Evolutionary conservation across 2,329 filamentous ascomycete genomes (phyloP), one percentile per base, ranked within the genome.

Genomic region (Xylariaceae sp.): DNA sequence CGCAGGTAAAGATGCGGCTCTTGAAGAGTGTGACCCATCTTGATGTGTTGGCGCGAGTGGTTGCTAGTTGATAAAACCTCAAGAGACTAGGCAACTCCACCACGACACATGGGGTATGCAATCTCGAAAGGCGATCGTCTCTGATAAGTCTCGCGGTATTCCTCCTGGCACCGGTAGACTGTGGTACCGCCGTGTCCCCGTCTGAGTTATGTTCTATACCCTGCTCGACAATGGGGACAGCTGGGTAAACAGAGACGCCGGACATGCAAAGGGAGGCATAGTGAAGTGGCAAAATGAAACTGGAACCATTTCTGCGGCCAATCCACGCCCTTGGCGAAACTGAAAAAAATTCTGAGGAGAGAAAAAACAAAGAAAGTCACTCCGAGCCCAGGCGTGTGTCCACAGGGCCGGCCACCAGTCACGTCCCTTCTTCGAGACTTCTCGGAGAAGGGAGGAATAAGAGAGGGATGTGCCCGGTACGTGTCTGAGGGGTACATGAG

Each of bases 41-140:
- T 87, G 87, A 89, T 94, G 89, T 85, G 88, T 76, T 94, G 89
- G 88, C 88, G 83, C 83, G 73, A 74, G 75, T 84, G 76, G 75
- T 81, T 78, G 78, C 87, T 87, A 91, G 83, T 90, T 81, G 76
- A 82, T 79, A 72, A 73, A 73, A 76, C 68, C 66, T 69, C 72
- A 17, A 74, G 72, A 74, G 70, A 74, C 75, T 78, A 79, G 69
- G 66, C 71, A 74, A 73, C 75, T 79, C 78, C 78, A 81, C 78
- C 66, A 65, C 67, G 64, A 69, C 69, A 74, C 67, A 71, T 68
- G 65, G 64, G 65, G 62, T 63, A 68, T 68, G 69, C 68, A 72
- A 66, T 64, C 58, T 59, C 60, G 60, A 64, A 52, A 62, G 61
- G 64, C 62, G 66, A 68, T 68, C 69, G 72, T 72, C 69, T 72